Conservation (phyloP, 331 rosid species). For the Telfairia occidentalis region DNA sequence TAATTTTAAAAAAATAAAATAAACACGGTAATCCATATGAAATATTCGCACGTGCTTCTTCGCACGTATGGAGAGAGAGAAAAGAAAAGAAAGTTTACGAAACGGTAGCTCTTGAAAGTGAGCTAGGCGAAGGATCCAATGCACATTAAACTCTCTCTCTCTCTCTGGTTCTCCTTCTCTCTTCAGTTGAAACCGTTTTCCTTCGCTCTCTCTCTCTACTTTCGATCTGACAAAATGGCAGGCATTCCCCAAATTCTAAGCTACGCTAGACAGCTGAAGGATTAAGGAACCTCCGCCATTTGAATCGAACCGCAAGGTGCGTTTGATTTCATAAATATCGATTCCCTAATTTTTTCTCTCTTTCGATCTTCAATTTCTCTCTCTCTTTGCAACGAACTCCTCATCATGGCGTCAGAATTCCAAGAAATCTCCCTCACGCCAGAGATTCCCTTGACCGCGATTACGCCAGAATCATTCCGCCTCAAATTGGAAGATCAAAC, state of each 20-base stretch:
- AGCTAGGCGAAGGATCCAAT: conserved; percentile 9
- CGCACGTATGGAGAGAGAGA: neutral
- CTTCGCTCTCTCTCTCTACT: conserved; percentile 2
- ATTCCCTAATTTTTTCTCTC: neutral
- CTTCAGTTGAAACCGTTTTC: conserved; percentile 11
- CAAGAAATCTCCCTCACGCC: conserved; percentile 12
- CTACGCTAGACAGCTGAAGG: too few relatives aligned
- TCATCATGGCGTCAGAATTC: neutral
- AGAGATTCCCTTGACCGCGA: neutral
- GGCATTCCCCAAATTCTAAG: neutral
- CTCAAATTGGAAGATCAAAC: neutral
- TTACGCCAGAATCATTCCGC: neutral
- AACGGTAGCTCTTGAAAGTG: neutral
- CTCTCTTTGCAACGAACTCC: neutral
- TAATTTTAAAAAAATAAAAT: neutral
- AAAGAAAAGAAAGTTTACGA: neutral
- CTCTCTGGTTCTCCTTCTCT: neutral
- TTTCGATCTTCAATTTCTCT: neutral
- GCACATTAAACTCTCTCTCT: neutral
- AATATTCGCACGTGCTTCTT: conserved; percentile 4
- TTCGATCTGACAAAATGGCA: conserved; percentile 1
- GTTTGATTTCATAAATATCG: too few relatives aligned
- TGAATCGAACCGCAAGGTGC: too few relatives aligned
- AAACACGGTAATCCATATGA: neutral
- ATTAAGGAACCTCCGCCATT: too few relatives aligned